Base-by-base conservation (phyloP, 352 stramenopile genomes). In the Pythium monospermum region DNA sequence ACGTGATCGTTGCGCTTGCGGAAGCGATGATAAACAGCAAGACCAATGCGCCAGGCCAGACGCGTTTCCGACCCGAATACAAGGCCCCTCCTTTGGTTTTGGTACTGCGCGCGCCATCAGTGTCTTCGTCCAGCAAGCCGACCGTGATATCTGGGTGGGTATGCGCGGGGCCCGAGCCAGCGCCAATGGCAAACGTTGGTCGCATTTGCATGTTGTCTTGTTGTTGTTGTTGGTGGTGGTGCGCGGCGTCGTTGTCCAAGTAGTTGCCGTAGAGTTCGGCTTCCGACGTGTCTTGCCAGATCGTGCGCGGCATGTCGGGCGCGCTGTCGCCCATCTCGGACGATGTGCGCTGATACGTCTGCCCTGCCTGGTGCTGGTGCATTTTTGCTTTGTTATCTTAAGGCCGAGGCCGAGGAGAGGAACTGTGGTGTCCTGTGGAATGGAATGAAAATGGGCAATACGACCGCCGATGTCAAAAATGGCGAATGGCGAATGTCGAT, bases 31-130 rank as follows among this genome's bases (percentile, higher is more conserved):
- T 64, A 6, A 89, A 3, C 12, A 92, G 52, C 23, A 92, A 47
- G n/a, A 90, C 67, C 4, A 92, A 61, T 49, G 79, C 81, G 19
- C 82, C 82, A 8, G 82, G 82, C 82, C 82, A 92, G 18, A 90
- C 79, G 22, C 73, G 69, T 57, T 90, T 90, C 25, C 82, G 78
- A 1, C 82, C 82, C 49, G 74, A 68, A 52, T 75, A 90, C 22
- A 67, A n/a, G n/a, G n/a, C n/a, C n/a, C n/a, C 60, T 43, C 73
- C 71, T 32, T 73, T 64, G 41, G 65, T 68, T 26, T 26, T 30
- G 10, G 13, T 49, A 15, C 23, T 48, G 16, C 19, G 39, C 0
- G 25, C 60, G 3, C 27, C 45, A 45, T 54, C 38, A 16, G 45
- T 57, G 25, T 53, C 56, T 22, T 83, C 68, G 42, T 90, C 81